Conservation (phyloP, 2,329 filamentous ascomycete genomes). For the Huntiella abstrusa region DNA sequence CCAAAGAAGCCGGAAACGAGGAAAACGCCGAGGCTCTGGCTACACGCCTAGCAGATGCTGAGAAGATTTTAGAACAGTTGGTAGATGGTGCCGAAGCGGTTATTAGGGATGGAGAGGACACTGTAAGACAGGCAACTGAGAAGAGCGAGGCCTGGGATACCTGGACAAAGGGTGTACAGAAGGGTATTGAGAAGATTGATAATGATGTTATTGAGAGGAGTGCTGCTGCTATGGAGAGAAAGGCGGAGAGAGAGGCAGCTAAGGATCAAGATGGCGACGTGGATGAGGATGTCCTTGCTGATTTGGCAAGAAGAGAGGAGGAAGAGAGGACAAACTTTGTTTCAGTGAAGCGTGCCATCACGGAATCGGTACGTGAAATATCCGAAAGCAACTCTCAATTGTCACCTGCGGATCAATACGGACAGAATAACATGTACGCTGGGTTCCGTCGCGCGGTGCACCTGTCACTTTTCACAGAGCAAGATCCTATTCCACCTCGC, state of each 20-base stretch:
- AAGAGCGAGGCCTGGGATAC: slow-evolving; percentile 30
- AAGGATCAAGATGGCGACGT: background rate
- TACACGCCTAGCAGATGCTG: background rate
- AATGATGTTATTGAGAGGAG: background rate
- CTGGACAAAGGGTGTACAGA: slow-evolving; percentile 20
- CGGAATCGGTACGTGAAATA: background rate
- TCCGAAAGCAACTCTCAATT: slow-evolving; percentile 18
- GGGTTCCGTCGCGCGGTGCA: slow-evolving; percentile 41
- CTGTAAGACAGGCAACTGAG: slow-evolving; percentile 31
- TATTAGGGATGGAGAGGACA: slow-evolving; percentile 21
- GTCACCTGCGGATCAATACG: slow-evolving; percentile 29
- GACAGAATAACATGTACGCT: slow-evolving; percentile 37
- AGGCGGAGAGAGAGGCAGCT: background rate
- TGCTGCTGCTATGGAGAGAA: background rate
- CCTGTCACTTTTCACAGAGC: slow-evolving; percentile 29
- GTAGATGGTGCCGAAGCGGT: background rate
- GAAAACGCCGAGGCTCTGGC: slow-evolving; percentile 1
- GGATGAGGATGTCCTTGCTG: background rate
- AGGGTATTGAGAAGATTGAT: slow-evolving; percentile 8
- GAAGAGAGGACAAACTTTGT: background rate
- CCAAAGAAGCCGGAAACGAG: slow-evolving; percentile 1
- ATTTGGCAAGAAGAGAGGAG: background rate
- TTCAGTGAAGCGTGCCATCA: background rate
- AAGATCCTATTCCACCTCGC: slow-evolving; percentile 33
- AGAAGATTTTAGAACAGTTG: slow-evolving; percentile 3